Evolutionary conservation across 176 grass and related monocot genomes (phyloP).

Genomic region (Oryza glaberrima): DNA sequence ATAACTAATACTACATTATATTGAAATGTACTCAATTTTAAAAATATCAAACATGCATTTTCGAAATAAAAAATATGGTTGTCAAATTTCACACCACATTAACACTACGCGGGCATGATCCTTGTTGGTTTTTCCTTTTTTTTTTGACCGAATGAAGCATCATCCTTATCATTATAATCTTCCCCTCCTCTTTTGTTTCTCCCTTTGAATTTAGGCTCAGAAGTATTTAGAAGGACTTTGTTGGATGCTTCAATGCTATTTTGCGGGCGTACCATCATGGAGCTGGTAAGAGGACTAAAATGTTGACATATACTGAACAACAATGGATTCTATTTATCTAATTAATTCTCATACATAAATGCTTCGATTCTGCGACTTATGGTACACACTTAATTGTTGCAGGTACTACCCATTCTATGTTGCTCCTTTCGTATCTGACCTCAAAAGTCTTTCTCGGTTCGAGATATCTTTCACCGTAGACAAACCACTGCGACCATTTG

Average conservation of each 20-base stretch:
- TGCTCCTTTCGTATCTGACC: slow-evolving; percentile 61
- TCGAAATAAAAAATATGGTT: too few relatives aligned
- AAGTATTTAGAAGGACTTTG: slow-evolving; percentile 71
- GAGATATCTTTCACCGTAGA: slow-evolving; percentile 47
- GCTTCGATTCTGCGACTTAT: not conserved
- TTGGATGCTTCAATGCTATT: slow-evolving; percentile 65
- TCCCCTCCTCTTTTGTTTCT: not conserved
- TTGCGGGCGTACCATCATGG: slow-evolving; percentile 56
- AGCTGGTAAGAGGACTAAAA: slow-evolving; percentile 43
- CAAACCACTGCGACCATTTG: slow-evolving; percentile 54
- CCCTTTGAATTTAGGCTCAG: slow-evolving; percentile 50
- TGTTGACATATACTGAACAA: not conserved
- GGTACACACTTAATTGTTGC: not conserved
- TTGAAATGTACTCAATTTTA: too few relatives aligned
- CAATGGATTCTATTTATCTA: not conserved
- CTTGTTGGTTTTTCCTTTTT: not conserved
- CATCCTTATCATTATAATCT: not conserved
- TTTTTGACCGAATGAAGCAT: too few relatives aligned
- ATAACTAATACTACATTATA: too few relatives aligned
- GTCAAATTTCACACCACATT: too few relatives aligned
- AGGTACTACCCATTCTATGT: slow-evolving; percentile 66
- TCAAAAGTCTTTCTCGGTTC: slow-evolving; percentile 44
- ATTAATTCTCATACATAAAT: not conserved
- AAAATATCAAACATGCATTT: too few relatives aligned
- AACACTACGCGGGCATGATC: too few relatives aligned